Evolutionary conservation across 345 rosid genomes (phyloP).

Genomic region (Stellera chamaejasme): DNA sequence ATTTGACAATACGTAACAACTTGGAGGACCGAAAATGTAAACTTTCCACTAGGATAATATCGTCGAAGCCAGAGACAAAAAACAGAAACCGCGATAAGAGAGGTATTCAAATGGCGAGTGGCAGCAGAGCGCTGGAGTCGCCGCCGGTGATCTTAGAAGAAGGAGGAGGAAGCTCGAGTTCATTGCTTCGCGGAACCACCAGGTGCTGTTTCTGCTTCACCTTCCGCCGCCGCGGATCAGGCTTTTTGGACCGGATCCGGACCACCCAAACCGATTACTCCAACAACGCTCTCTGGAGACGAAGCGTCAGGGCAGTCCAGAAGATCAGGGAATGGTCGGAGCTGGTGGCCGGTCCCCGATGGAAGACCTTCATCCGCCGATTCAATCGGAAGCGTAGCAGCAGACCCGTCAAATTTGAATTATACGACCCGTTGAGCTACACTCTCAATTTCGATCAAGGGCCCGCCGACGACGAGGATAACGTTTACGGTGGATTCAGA

Average conservation of each 20-base stretch:
- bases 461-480: slow-evolving; percentile 22
- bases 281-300: slow-evolving; percentile 45
- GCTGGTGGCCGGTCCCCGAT: slow-evolving; percentile 88
- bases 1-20: too few relatives aligned
- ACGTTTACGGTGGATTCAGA: slow-evolving; percentile 22
- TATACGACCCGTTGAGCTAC: slow-evolving; percentile 83
- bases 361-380: slow-evolving; percentile 92
- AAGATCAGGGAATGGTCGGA: slow-evolving; percentile 91
- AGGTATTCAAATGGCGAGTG: too few relatives aligned
- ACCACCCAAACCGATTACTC: slow-evolving; percentile 10
- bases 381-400: slow-evolving; percentile 48
- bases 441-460: slow-evolving; percentile 81
- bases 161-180: neutral
- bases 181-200: slow-evolving; percentile 3
- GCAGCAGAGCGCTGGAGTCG: neutral
- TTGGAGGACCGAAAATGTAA: too few relatives aligned
- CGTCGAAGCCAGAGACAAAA: too few relatives aligned
- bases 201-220: slow-evolving; percentile 44
- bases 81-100: too few relatives aligned
- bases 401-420: slow-evolving; percentile 49
- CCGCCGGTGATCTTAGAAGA: neutral
- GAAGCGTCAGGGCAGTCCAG: slow-evolving; percentile 33
- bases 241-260: slow-evolving; percentile 52
- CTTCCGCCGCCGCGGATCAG: slow-evolving; percentile 27
- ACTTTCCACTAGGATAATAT: too few relatives aligned